phyloP scores from a whole-genome alignment of 768 basidiomycete genomes.

The Lentinula detonsa region DNA sequence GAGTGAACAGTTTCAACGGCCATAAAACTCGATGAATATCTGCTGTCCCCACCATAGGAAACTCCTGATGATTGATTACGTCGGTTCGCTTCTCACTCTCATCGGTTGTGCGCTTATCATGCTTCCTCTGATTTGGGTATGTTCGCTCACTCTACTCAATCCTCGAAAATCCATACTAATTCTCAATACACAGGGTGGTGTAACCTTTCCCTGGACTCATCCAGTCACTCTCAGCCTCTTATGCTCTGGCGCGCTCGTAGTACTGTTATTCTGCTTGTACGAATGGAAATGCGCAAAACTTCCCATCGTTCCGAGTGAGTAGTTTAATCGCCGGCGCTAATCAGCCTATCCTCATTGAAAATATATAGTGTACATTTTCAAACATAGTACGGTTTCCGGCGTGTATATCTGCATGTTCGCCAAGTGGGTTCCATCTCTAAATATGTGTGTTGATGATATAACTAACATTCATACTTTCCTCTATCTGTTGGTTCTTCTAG shows the following conservation, averaged over 20 bases:
- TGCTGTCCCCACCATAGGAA: constrained; percentile 34
- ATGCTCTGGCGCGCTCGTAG: constrained; percentile 47
- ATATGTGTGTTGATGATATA: neutral
- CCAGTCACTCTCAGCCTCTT: constrained; percentile 57
- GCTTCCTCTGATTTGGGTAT: constrained; percentile 67
- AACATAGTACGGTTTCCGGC: constrained; percentile 55
- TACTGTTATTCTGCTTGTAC: constrained; percentile 57
- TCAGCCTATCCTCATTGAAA: neutral
- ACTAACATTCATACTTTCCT: too few species aligned
- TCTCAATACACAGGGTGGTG: constrained; percentile 49
- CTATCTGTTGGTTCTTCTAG: constrained; percentile 19
- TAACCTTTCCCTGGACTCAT: constrained; percentile 67
- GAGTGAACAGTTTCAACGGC: neutral
- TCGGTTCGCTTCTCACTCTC: constrained; percentile 54
- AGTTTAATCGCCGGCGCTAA: neutral
- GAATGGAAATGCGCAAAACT: constrained; percentile 67
- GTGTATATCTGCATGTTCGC: constrained; percentile 68
- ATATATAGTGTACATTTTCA: constrained; percentile 65
- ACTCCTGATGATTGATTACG: constrained; percentile 60
- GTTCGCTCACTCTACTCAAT: neutral
- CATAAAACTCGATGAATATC: neutral
- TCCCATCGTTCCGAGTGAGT: constrained; percentile 67
- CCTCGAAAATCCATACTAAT: neutral
- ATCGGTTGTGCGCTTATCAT: constrained; percentile 57
- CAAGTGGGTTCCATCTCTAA: constrained; percentile 31